phyloP scores from a whole-genome alignment of 2,329 filamentous ascomycete genomes.

The Fusarium temperatum region DNA sequence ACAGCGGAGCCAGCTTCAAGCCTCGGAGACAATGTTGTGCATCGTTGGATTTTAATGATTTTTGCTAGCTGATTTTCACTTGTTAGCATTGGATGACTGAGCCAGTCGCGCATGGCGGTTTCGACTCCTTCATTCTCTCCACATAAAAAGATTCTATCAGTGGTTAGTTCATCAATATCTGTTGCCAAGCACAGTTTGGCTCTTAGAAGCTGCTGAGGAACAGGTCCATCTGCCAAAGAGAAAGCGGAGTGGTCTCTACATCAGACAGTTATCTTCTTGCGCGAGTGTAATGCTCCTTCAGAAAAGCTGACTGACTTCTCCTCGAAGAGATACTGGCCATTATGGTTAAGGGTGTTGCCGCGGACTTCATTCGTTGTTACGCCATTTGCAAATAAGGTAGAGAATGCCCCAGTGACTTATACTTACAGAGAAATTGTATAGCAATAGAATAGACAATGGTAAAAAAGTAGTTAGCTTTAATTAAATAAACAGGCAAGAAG shows the following conservation, averaged over 20 bases:
- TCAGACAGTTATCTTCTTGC: not conserved
- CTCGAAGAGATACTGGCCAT: not conserved
- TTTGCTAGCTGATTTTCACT: not conserved
- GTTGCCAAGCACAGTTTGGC: not conserved
- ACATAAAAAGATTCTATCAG: rapidly evolving
- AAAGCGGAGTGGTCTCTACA: rapidly evolving
- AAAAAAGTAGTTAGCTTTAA: not conserved
- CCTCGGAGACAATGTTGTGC: not conserved
- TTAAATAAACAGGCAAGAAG: not conserved
- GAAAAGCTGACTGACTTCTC: not conserved
- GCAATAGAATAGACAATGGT: too few species aligned
- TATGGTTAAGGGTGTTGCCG: too few species aligned
- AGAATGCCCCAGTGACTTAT: too few species aligned
- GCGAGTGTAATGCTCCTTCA: rapidly evolving
- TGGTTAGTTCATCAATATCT: not conserved
- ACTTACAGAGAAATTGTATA: too few species aligned
- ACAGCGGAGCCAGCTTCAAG: rapidly evolving
- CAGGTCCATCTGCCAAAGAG: not conserved
- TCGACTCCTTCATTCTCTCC: rapidly evolving
- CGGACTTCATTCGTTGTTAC: too few species aligned
- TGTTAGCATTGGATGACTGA: not conserved
- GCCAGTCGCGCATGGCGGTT: not conserved
- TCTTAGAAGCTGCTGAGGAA: not conserved
- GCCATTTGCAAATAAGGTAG: too few species aligned
- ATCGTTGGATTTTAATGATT: rapidly evolving